Evolutionary conservation across 1,284 basidiomycete species (phyloP).

Genomic region (Rhodotorula sp.): DNA sequence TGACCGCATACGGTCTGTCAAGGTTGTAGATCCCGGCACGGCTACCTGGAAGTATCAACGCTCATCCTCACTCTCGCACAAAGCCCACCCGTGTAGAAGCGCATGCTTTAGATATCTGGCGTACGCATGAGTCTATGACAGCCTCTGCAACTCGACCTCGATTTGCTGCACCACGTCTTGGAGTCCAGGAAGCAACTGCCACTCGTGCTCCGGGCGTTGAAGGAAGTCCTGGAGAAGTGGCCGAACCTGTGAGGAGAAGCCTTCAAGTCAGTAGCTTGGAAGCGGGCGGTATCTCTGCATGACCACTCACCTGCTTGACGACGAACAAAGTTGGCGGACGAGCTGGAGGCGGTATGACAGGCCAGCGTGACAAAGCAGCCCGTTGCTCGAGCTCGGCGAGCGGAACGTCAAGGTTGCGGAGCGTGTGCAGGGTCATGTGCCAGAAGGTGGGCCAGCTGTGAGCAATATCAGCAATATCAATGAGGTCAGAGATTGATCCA

Average conservation of each 20-base stretch:
- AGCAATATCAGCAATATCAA: too few relatives aligned
- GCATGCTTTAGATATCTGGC: too few relatives aligned
- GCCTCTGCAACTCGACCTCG: not conserved
- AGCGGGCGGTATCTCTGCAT: not conserved
- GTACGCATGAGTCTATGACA: not conserved
- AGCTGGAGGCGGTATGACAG: not conserved
- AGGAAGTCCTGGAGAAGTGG: conserved; percentile 6
- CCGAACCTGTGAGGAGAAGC: conserved; percentile 5
- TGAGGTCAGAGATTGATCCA: not conserved
- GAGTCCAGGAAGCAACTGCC: not conserved
- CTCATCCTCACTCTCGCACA: too few relatives aligned
- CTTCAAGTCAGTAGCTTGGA: too few relatives aligned
- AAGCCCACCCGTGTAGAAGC: too few relatives aligned
- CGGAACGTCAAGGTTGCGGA: conserved; percentile 5
- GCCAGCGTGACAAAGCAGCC: not conserved
- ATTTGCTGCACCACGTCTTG: not conserved
- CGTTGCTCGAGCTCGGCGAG: not conserved
- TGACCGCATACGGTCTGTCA: too few relatives aligned
- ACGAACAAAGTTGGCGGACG: conserved; percentile 7
- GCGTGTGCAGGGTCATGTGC: conserved; percentile 31
- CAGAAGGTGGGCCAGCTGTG: conserved; percentile 42
- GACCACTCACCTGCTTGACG: conserved; percentile 9
- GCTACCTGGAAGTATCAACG: too few relatives aligned
- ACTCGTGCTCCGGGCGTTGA: not conserved
- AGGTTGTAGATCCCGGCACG: too few relatives aligned